Conservation (phyloP, 352 stramenopile genomes). For the Globisporangium spiculum region DNA sequence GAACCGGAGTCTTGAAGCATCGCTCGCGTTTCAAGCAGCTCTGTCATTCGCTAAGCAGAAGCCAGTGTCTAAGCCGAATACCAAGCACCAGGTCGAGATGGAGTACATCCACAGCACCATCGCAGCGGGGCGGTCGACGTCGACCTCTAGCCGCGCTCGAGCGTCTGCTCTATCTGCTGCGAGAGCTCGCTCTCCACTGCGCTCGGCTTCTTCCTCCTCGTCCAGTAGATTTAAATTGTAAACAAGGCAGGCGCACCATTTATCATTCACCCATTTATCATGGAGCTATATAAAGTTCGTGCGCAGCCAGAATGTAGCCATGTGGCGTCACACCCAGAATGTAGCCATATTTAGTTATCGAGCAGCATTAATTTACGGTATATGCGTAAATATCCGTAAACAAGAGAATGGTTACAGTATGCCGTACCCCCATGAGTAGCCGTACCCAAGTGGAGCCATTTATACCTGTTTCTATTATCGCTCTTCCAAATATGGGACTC, state of each 20-base stretch:
- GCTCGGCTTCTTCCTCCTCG: neutral
- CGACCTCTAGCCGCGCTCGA: neutral
- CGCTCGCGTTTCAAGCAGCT: neutral
- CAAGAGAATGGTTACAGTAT: neutral
- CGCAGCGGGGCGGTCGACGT: neutral
- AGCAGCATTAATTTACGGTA: too few relatives aligned
- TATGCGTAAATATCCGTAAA: neutral
- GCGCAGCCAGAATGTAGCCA: neutral
- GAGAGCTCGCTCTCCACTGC: constrained; percentile 7
- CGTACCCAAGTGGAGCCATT: neutral
- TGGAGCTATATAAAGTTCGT: neutral
- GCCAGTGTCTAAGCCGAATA: neutral
- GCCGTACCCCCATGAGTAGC: neutral
- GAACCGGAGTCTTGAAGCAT: neutral
- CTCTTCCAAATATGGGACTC: neutral
- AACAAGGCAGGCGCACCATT: neutral
- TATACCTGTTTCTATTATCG: neutral
- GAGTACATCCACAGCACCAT: constrained; percentile 42
- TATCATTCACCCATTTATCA: neutral
- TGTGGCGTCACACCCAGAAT: too few relatives aligned
- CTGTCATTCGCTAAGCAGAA: neutral
- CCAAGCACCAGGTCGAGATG: constrained; percentile 44
- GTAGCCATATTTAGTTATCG: too few relatives aligned
- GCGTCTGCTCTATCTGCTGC: neutral
- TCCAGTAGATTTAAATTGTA: constrained; percentile 3